These are phyloP conservation scores for Epichloe scottii DNA, from an alignment of 2,329 filamentous ascomycete genomes.

Conservation along the genomic window DNA sequence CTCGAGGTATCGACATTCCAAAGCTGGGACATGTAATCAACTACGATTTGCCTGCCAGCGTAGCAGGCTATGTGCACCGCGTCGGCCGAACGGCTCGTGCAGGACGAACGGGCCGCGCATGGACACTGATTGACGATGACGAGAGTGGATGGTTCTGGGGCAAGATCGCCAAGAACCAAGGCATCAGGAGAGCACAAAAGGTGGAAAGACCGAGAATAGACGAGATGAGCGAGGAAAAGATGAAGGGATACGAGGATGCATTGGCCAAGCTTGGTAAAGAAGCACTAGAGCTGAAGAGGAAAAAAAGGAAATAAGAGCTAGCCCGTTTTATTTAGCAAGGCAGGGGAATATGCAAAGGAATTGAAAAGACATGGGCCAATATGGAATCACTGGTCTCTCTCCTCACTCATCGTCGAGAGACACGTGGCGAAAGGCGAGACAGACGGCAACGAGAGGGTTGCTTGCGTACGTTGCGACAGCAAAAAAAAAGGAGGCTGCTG, in stretches of 20 bases:
- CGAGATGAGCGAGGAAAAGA: constrained; percentile 34
- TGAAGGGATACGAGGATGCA: constrained; percentile 40
- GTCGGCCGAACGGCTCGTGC: constrained; percentile 85
- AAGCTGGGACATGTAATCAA: constrained; percentile 78
- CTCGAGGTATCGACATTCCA: constrained; percentile 75
- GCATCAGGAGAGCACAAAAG: constrained; percentile 30
- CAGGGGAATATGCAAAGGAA: too few relatives aligned
- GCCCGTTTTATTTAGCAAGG: too few relatives aligned
- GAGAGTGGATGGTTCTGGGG: constrained; percentile 92
- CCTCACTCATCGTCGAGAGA: constrained; percentile 18
- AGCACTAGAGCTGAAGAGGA: constrained; percentile 27
- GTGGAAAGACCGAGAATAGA: constrained; percentile 36
- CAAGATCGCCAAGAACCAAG: constrained; percentile 52
- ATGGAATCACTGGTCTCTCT: constrained; percentile 1
- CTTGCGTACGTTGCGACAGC: constrained; percentile 18
- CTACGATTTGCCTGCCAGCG: constrained; percentile 76
- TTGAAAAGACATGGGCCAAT: too few relatives aligned
- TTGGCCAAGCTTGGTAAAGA: constrained; percentile 51
- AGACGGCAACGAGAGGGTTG: constrained; percentile 11
- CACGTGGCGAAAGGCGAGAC: constrained; percentile 13
- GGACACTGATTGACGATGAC: constrained; percentile 71
- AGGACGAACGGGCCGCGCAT: constrained; percentile 61
- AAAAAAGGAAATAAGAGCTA: constrained; percentile 5
- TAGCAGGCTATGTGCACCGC: constrained; percentile 79
- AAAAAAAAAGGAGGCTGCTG: constrained; percentile 16